Evolutionary conservation across 306 rosid genomes (phyloP), one percentile per base, ranked within the genome.

Genomic region (Dicorynia guianensis): DNA sequence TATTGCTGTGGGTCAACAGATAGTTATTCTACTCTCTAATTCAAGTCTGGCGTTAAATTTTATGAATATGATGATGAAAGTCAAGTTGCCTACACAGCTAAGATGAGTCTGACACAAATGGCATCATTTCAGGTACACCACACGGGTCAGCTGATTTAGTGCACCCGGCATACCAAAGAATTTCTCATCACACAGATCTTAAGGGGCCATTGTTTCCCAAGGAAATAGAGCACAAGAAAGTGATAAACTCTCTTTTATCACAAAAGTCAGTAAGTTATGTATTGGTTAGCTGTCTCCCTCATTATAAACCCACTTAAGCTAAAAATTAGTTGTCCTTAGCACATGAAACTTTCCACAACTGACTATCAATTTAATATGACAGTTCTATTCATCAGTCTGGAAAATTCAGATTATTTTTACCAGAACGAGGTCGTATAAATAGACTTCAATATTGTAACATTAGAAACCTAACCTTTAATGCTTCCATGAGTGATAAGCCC

Each of bases 401-500:
- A 56, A 80, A 33, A 54, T 7, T 58, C 55, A 40, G 11, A 11
- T 68, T 71, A 50, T 42, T 55, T 84, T 71, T 42, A 3, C 64
- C 47, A 44, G 17, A 35, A 52, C 35, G 58, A 54, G 49, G 46
- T 52, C 68, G 54, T 35, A 40, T 50, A 34, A 38, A 66, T 39
- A 15, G 66, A 69, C n/a, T 34, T 74, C 7, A 57, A 53, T 49
- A 76, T 17, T 46, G 40, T 25, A 71, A 69, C 36, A 57, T 63
- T 17, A 25, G 58, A 70, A 67, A 48, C 47, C 84, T 81, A 52
- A 87, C 95, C 97, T 84, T 78, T 82, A 61, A 86, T 77, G 86
- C 91, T 81, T 57, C 95, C 93, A 50, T 76, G 79, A 10, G 87
- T 84, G 58, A 87, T 71, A 34, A 91, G 88, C 70, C 74, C 84